These are phyloP conservation scores for Actinomortierella ambigua DNA, from an alignment of 371 early-diverging fungal species.

Conservation along the genomic window DNA sequence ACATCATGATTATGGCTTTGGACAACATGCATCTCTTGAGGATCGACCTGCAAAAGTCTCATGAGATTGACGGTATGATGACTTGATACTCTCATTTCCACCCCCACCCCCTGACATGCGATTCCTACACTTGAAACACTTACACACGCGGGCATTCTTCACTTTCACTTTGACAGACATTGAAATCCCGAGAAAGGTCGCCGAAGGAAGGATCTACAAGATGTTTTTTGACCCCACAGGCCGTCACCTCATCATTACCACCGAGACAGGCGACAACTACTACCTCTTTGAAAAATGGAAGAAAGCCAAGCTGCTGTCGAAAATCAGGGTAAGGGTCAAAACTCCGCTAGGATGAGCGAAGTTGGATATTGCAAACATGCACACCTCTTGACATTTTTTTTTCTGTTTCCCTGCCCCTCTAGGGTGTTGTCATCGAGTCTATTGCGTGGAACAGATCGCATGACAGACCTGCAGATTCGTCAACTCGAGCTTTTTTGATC, in stretches of 20 bases:
- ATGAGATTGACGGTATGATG: conserved; percentile 65
- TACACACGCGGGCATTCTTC: background rate
- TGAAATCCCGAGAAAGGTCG: conserved; percentile 70
- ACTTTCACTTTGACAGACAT: conserved; percentile 59
- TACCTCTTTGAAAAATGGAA: conserved; percentile 83
- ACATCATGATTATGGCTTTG: conserved; percentile 75
- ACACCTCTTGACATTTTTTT: background rate
- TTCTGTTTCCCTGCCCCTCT: background rate
- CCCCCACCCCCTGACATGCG: too few relatives aligned
- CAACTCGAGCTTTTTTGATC: conserved; percentile 81
- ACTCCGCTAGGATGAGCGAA: background rate
- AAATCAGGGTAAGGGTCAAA: conserved; percentile 57
- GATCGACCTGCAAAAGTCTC: conserved; percentile 77
- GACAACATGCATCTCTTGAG: conserved; percentile 68
- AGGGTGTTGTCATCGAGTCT: conserved; percentile 82
- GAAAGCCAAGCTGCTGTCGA: conserved; percentile 68
- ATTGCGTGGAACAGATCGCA: conserved; percentile 88
- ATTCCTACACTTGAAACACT: background rate
- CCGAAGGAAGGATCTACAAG: conserved; percentile 66
- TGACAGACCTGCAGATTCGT: conserved; percentile 50
- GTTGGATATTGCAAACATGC: background rate
- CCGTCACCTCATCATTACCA: conserved; percentile 83
- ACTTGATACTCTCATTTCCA: too few relatives aligned
- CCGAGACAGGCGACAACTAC: conserved; percentile 86
- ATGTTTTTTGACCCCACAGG: conserved; percentile 89